Evolutionary conservation across 345 rosid species (phyloP).

Genomic region (Populus alba): DNA sequence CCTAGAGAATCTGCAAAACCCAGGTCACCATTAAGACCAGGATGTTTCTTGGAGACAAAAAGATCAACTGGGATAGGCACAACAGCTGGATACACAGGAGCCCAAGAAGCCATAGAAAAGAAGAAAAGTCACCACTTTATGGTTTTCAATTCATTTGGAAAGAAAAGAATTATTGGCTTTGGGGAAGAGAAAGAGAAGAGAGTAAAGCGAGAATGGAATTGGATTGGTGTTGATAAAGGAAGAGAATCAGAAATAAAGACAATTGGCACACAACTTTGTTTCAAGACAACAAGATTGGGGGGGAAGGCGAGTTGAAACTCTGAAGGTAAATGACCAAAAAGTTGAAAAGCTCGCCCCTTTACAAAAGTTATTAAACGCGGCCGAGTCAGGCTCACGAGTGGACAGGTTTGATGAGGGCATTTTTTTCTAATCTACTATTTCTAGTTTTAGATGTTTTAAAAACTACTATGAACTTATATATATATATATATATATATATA

Average conservation of each 20-base stretch:
- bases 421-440: no score
- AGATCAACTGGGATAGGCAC: conserved; percentile 64
- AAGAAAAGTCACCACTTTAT: background rate
- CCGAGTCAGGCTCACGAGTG: no score
- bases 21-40: conserved; percentile 53
- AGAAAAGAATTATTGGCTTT: background rate
- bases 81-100: conserved; percentile 25
- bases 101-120: conserved; percentile 32
- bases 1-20: conserved; percentile 73
- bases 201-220: background rate
- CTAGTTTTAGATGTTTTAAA: no score
- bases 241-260: background rate
- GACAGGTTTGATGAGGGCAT: no score
- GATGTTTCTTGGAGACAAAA: conserved; percentile 66
- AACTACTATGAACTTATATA: no score
- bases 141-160: background rate
- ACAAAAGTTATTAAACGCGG: no score
- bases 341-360: background rate
- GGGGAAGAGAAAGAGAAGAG: background rate
- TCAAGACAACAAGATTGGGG: background rate
- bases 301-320: background rate
- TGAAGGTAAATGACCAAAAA: background rate
- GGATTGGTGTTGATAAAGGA: background rate
- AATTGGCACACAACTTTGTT: background rate
- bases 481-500: no score